These are phyloP conservation scores for Zalaria obscura DNA, from an alignment of 2,329 filamentous ascomycete species.

Conservation along the genomic window DNA sequence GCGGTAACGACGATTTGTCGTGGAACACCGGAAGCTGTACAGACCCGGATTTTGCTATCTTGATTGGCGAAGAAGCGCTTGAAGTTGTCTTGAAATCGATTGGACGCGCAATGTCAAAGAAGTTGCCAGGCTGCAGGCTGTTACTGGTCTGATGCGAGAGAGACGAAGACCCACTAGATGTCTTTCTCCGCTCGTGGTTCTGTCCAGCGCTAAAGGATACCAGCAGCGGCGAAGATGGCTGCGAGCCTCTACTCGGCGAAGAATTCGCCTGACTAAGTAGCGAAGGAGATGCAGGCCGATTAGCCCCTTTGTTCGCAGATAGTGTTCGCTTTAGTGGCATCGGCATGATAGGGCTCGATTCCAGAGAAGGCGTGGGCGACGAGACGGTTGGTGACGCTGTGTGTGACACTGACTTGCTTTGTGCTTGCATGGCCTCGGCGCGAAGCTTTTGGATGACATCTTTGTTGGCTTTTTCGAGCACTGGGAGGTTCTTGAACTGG, in stretches of 20 bases:
- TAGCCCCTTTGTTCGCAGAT: slow-evolving; percentile 65
- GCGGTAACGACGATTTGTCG: slow-evolving; percentile 16
- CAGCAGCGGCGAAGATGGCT: slow-evolving; percentile 79
- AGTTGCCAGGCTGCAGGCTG: slow-evolving; percentile 54
- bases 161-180: slow-evolving; percentile 76
- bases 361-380: slow-evolving; percentile 53
- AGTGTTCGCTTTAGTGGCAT: slow-evolving; percentile 69
- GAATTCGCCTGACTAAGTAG: slow-evolving; percentile 65
- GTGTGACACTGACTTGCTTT: slow-evolving; percentile 33
- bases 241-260: slow-evolving; percentile 75
- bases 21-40: slow-evolving; percentile 35
- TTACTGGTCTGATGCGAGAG: slow-evolving; percentile 64
- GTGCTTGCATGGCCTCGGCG: slow-evolving; percentile 70
- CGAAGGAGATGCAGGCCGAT: slow-evolving; percentile 77
- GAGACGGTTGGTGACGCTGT: slow-evolving; percentile 20
- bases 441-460: slow-evolving; percentile 94
- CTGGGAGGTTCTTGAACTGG: slow-evolving; percentile 91
- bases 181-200: slow-evolving; percentile 73
- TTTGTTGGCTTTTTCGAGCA: slow-evolving; percentile 96
- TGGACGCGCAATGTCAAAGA: slow-evolving; percentile 56
- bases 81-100: slow-evolving; percentile 35
- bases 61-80: slow-evolving; percentile 40
- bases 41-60: slow-evolving; percentile 29
- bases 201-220: slow-evolving; percentile 87
- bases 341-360: slow-evolving; percentile 72